Evolutionary conservation across 108 stramenopile genomes (phyloP).

Genomic region (Cyclotella atomus): DNA sequence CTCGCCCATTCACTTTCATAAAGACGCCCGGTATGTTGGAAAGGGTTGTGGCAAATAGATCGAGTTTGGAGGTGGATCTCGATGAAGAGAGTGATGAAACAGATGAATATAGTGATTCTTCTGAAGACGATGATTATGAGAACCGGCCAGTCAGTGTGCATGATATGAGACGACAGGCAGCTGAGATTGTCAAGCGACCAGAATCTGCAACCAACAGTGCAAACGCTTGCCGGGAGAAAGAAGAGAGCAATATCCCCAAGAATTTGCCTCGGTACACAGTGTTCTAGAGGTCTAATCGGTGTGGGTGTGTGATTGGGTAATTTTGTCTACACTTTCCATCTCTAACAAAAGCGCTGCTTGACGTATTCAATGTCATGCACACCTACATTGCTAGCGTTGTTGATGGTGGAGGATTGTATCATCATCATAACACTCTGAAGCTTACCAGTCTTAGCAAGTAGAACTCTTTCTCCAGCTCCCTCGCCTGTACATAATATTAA

Average conservation of each 20-base stretch:
- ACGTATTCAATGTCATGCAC: too few species aligned
- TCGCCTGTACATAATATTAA: too few species aligned
- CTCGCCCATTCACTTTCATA: neutral
- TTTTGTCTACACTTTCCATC: too few species aligned
- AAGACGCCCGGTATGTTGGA: constrained; percentile 46
- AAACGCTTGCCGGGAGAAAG: neutral
- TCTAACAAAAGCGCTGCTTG: too few species aligned
- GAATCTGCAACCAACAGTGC: neutral
- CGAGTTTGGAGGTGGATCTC: too few species aligned
- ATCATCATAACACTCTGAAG: too few species aligned
- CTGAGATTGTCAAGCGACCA: constrained; percentile 17
- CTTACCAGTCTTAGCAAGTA: too few species aligned
- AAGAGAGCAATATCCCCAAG: neutral
- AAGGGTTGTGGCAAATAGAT: constrained; percentile 29
- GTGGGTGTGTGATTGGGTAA: too few species aligned
- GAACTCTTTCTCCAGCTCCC: too few species aligned
- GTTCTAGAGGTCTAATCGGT: too few species aligned
- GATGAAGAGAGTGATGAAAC: constrained; percentile 32
- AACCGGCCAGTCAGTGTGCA: constrained; percentile 51
- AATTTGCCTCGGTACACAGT: neutral
- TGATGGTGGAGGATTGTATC: too few species aligned
- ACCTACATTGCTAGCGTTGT: too few species aligned
- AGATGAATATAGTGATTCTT: constrained; percentile 32
- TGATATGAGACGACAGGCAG: constrained; percentile 49
- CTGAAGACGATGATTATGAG: constrained; percentile 34